Percentiles rank a stretch among this genome's conserved stretches.
phyloP scores from a whole-genome alignment of 1,284 basidiomycete genomes.

The Sanghuangporus baumii region DNA sequence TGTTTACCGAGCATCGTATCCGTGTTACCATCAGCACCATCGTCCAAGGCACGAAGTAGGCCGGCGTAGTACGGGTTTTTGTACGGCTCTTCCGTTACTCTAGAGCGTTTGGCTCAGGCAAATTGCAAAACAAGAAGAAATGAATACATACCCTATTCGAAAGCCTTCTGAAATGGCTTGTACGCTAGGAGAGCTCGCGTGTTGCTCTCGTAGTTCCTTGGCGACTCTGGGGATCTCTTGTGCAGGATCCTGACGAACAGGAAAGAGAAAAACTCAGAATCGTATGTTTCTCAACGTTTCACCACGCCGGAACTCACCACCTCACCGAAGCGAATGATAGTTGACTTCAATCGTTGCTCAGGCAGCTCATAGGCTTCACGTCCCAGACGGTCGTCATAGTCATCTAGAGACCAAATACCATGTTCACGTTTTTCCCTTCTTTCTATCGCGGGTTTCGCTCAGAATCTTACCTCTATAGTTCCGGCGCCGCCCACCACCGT shows the following conservation, averaged over 20 bases:
- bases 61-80: conserved; percentile 88
- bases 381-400: conserved; percentile 55
- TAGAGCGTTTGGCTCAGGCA: conserved; percentile 24
- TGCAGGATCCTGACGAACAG: conserved; percentile 49
- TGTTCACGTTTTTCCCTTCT: neutral
- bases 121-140: neutral
- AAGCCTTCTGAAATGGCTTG: conserved; percentile 69
- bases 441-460: neutral
- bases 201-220: conserved; percentile 55
- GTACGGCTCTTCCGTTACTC: conserved; percentile 85
- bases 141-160: conserved; percentile 56
- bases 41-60: conserved; percentile 67
- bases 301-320: conserved; percentile 52
- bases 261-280: conserved; percentile 15
- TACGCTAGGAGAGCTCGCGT: conserved; percentile 42
- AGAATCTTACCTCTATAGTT: conserved; percentile 42
- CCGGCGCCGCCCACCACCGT: conserved; percentile 35
- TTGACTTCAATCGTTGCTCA: conserved; percentile 62
- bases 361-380: conserved; percentile 62
- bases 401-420: conserved; percentile 30
- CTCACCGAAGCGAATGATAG: conserved; percentile 75
- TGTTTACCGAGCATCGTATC: conserved; percentile 52
- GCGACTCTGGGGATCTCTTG: conserved; percentile 67
- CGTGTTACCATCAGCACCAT: conserved; percentile 36
- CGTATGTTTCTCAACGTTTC: neutral